Evolutionary conservation across 192 early-diverging fungal genomes (phyloP).

Genomic region (Paraglomus brasilianum): DNA sequence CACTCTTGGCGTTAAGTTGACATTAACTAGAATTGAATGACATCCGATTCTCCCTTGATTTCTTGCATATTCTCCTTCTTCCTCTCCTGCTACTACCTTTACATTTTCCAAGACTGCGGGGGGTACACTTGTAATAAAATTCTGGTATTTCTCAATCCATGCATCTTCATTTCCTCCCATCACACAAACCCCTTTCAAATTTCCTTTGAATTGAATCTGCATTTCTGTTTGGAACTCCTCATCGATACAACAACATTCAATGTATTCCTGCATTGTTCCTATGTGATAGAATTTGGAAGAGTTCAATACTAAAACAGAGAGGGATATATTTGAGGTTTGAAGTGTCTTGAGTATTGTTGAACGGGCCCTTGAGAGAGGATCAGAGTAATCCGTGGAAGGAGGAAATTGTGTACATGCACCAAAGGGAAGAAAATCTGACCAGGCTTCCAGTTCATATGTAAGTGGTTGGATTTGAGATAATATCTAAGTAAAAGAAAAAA

Average conservation of each 20-base stretch:
- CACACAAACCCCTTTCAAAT: too few relatives aligned
- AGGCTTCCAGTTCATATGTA: slow-evolving; percentile 43
- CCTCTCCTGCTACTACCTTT: not conserved
- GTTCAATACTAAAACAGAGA: slow-evolving; percentile 43
- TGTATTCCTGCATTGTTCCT: slow-evolving; percentile 43
- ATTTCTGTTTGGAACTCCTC: slow-evolving; percentile 23
- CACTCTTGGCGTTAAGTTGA: not conserved
- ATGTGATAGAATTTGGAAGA: slow-evolving; percentile 45
- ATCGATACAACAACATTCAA: slow-evolving; percentile 31
- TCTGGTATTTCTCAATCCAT: too few relatives aligned
- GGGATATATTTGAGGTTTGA: slow-evolving; percentile 2
- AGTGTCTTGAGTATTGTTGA: slow-evolving; percentile 20
- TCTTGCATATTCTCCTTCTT: too few relatives aligned
- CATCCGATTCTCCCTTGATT: slow-evolving; percentile 6
- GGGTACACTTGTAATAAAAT: not conserved
- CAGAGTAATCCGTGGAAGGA: not conserved
- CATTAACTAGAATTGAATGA: slow-evolving; percentile 33
- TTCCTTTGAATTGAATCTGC: too few relatives aligned
- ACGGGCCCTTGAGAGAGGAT: slow-evolving; percentile 22
- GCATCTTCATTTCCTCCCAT: too few relatives aligned
- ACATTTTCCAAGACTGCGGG: slow-evolving; percentile 23
- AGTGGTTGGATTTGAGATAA: not conserved
- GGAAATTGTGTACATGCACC: not conserved
- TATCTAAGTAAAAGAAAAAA: not conserved
- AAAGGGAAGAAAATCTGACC: slow-evolving; percentile 42